Evolutionary conservation across 2,329 filamentous ascomycete species (phyloP).

Genomic region (Hymenotorrendiella dingleyae): DNA sequence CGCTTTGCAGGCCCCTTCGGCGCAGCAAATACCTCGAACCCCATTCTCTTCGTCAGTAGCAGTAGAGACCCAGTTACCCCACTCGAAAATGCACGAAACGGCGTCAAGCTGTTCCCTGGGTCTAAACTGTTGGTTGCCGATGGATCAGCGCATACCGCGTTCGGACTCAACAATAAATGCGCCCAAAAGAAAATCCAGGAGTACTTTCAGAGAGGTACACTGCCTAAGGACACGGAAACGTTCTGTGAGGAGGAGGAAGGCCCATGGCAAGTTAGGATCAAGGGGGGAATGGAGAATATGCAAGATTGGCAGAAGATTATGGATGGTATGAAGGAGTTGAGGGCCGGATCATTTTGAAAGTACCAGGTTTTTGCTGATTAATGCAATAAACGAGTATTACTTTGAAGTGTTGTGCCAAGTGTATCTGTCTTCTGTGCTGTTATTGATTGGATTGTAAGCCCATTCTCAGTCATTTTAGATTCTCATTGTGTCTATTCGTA

Average conservation of each 20-base stretch:
- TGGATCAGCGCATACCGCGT: not conserved
- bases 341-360: too few species aligned
- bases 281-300: not conserved
- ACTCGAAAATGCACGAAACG: conserved; percentile 4
- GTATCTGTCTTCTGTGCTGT: too few species aligned
- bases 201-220: conserved; percentile 10
- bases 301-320: not conserved
- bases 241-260: conserved; percentile 11
- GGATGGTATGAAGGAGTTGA: too few species aligned
- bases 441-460: too few species aligned
- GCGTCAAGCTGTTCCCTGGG: not conserved
- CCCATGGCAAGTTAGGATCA: conserved; percentile 10
- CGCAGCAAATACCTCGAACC: conserved; percentile 26
- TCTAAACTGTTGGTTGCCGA: not conserved
- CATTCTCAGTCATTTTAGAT: too few species aligned
- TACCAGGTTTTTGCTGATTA: too few species aligned
- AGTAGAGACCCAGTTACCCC: conserved; percentile 29
- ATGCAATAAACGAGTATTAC: too few species aligned
- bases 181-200: conserved; percentile 9
- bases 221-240: conserved; percentile 7
- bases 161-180: conserved; percentile 6
- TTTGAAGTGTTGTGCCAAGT: too few species aligned
- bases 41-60: conserved; percentile 29
- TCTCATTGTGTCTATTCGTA: too few species aligned
- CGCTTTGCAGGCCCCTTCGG: conserved; percentile 16